Evolutionary conservation across 345 rosid genomes (phyloP).

Genomic region (Citrus cavaleriei): DNA sequence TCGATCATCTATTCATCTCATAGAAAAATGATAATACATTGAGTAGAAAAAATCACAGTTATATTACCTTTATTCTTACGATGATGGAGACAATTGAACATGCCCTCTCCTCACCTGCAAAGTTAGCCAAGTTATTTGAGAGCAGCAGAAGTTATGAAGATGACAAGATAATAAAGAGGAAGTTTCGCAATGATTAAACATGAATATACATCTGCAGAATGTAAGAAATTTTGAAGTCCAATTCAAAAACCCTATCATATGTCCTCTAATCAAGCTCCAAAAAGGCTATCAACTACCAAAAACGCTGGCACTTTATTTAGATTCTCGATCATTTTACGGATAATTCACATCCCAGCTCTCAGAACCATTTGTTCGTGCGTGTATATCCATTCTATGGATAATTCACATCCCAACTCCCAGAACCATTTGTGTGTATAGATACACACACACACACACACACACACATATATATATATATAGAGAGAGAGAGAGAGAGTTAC

Average conservation of each 20-base stretch:
- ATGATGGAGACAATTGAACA: constrained; percentile 56
- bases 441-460: too few relatives aligned
- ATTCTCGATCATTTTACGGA: background rate
- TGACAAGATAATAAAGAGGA: background rate
- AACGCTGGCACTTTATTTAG: background rate
- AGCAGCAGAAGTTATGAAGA: background rate
- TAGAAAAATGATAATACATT: constrained; percentile 1
- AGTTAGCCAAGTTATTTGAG: background rate
- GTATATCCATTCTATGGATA: background rate
- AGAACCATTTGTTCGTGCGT: background rate
- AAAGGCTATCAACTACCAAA: background rate
- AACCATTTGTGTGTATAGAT: background rate
- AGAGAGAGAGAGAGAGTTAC: constrained; percentile 32
- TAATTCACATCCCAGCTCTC: background rate
- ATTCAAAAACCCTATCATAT: background rate
- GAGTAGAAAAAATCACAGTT: background rate
- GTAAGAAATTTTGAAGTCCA: background rate
- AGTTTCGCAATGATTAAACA: background rate
- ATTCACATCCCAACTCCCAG: background rate
- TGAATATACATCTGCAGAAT: background rate
- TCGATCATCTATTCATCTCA: background rate
- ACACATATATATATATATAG: too few relatives aligned
- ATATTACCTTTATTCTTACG: constrained; percentile 49
- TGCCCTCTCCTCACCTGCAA: constrained; percentile 55
- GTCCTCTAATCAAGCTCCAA: background rate